These are phyloP conservation scores for Leccinum uliginosum DNA, from an alignment of 768 basidiomycete species.

Conservation along the genomic window DNA sequence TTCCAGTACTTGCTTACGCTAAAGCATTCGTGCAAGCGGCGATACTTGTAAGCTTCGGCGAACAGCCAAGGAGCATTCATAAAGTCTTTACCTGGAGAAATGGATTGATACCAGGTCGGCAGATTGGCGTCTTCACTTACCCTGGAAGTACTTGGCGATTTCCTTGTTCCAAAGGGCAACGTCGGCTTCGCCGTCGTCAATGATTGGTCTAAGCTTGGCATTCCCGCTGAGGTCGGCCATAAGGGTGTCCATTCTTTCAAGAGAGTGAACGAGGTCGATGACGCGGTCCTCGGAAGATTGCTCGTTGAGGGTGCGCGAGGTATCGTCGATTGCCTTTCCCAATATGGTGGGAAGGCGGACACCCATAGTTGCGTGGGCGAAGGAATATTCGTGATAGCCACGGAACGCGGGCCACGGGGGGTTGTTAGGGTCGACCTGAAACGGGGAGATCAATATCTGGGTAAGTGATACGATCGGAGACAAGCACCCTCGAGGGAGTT, in stretches of 20 bases:
- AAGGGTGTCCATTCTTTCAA: constrained; percentile 85
- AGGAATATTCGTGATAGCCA: constrained; percentile 78
- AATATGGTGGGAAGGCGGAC: constrained; percentile 93
- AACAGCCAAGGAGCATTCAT: constrained; percentile 98
- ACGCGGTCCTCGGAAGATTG: constrained; percentile 79
- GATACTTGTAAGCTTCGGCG: constrained; percentile 92
- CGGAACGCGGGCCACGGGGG: constrained; percentile 81
- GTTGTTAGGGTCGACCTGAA: constrained; percentile 75
- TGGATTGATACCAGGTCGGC: neutral
- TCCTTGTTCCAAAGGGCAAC: constrained; percentile 97
- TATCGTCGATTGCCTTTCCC: constrained; percentile 93
- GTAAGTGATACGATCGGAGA: neutral
- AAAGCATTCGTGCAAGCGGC: constrained; percentile 90
- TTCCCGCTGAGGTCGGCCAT: constrained; percentile 86
- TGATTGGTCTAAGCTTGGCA: constrained; percentile 78
- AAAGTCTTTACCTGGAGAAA: constrained; percentile 67
- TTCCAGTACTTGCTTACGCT: constrained; percentile 87
- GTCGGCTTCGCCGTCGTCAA: constrained; percentile 89
- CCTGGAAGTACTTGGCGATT: constrained; percentile 91
- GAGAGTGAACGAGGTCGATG: constrained; percentile 78
- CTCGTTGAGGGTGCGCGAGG: constrained; percentile 83
- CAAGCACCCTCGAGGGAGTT: constrained; percentile 61
- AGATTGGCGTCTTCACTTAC: constrained; percentile 33
- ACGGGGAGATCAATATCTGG: neutral
- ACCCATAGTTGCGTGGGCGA: constrained; percentile 92